Base-by-base conservation (phyloP, 768 basidiomycete genomes). In the Phylloporus sp. region DNA sequence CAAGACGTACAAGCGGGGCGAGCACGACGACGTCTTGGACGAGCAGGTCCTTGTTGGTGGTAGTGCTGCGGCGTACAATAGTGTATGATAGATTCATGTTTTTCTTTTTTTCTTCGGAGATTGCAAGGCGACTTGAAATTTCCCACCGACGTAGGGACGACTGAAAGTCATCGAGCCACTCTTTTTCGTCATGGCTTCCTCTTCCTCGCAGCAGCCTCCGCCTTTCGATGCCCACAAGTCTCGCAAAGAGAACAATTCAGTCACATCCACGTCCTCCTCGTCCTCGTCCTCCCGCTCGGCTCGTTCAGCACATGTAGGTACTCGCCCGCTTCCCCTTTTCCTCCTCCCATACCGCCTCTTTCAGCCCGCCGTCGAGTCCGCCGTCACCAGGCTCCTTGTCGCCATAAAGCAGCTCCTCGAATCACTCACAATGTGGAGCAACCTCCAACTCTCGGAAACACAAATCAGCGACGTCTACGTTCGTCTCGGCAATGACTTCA, bases 401-500 rank as follows among this genome's bases (percentile, higher is more conserved):
- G 84, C 92, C 24, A 98, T 97, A 54, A 95, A 97, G 64, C 81
- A 89, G 52, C 80, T 99, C n/a, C 76, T 99, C 29, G 93, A 96
- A 63, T 77, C 87, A 2, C 75, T 96, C 45, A 90, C 88, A 6
- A 71, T 78, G 70, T 96, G 92, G 92, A 89, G 87, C 65, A 74
- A 74, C 48, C 67, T 78, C 50, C 75, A 81, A 57, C 76, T 86
- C 57, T 74, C 81, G 46, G 92, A 95, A 62, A 70, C 67, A 34
- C 75, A 88, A 55, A 92, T 99, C 62, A 96, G 93, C 75, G 91
- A 97, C 66, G 89, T 96, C 44, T 99, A 99, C 67, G 96, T 99
- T 44, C 81, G 83, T 44, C 75, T 99, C 20, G 96, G 96, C 20
- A 97, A 98, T 67, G 94, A 96, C 63, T 98, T 99, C 74, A 97